Evolutionary conservation across 805 yeast genomes (phyloP).

Genomic region (Wickerhamomyces queroliae): DNA sequence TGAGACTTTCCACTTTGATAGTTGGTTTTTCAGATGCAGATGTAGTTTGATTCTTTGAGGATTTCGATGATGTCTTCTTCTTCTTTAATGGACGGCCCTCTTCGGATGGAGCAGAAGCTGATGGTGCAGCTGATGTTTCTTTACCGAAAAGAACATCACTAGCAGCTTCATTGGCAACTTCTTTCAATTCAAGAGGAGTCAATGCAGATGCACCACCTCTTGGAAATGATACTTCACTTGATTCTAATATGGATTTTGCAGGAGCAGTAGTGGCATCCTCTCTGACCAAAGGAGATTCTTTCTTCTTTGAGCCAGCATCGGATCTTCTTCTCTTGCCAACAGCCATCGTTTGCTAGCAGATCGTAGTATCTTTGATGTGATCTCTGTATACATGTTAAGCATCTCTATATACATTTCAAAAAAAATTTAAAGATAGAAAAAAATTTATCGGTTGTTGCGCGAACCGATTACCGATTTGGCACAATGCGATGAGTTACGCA

Average conservation of each 20-base stretch:
- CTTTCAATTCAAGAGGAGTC: slow-evolving; percentile 86
- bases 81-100: slow-evolving; percentile 32
- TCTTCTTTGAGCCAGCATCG: slow-evolving; percentile 28
- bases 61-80: slow-evolving; percentile 28
- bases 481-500: slow-evolving; percentile 15
- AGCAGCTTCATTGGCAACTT: slow-evolving; percentile 88
- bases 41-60: slow-evolving; percentile 17
- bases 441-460: slow-evolving; percentile 11
- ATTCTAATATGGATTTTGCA: slow-evolving; percentile 28
- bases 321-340: slow-evolving; percentile 44
- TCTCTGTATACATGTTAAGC: background rate
- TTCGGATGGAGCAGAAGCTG: slow-evolving; percentile 8
- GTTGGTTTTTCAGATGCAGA: slow-evolving; percentile 23
- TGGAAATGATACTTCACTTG: slow-evolving; percentile 57
- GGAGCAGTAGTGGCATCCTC: slow-evolving; percentile 35
- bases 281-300: slow-evolving; percentile 33
- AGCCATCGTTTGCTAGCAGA: slow-evolving; percentile 13
- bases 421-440: slow-evolving; percentile 10
- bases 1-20: slow-evolving; percentile 56
- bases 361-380: background rate
- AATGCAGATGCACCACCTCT: slow-evolving; percentile 92
- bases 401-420: slow-evolving; percentile 1
- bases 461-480: slow-evolving; percentile 14
- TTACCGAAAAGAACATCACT: slow-evolving; percentile 72
- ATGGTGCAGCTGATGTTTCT: slow-evolving; percentile 10